These are phyloP conservation scores for Thalia dealbata DNA, from an alignment of 176 grass and related monocot species.

Conservation along the genomic window DNA sequence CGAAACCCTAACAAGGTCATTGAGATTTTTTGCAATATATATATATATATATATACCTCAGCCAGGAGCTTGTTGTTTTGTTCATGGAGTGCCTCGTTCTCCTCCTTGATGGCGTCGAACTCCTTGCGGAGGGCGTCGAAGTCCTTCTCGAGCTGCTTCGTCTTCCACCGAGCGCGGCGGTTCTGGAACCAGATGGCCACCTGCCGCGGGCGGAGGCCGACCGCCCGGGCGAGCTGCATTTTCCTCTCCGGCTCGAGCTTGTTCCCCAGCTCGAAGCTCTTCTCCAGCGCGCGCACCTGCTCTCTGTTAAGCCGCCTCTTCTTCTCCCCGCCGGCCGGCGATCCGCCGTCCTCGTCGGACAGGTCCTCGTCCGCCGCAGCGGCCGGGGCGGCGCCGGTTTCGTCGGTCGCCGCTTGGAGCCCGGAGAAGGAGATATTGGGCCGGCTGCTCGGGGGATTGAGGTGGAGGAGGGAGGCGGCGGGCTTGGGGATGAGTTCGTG, in stretches of 20 bases:
- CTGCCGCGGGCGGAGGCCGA: slow-evolving; percentile 2
- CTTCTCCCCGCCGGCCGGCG: slow-evolving; percentile 75
- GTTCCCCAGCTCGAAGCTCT: slow-evolving; percentile 17
- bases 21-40: background rate
- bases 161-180: slow-evolving; percentile 9
- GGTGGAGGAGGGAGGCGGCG: slow-evolving; percentile 19
- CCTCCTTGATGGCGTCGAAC: slow-evolving; percentile 5
- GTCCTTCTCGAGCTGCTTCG: slow-evolving; percentile 9
- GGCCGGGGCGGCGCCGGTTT: slow-evolving; percentile 24
- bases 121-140: background rate
- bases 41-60: background rate
- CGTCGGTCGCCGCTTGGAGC: slow-evolving; percentile 14
- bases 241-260: slow-evolving; percentile 11
- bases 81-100: background rate
- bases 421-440: slow-evolving; percentile 52
- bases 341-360: slow-evolving; percentile 61
- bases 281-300: slow-evolving; percentile 60
- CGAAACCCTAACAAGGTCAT: no score
- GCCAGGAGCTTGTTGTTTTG: slow-evolving; percentile 5
- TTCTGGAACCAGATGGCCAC: slow-evolving; percentile 18
- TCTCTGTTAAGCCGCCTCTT: slow-evolving; percentile 89
- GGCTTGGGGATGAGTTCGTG: slow-evolving; percentile 3
- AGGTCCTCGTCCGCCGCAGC: slow-evolving; percentile 54
- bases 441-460: slow-evolving; percentile 59
- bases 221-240: slow-evolving; percentile 8